Percentiles rank a stretch among this genome's conserved stretches.
Conservation (phyloP, 2,329 filamentous ascomycete species). For the Chalaropsis ovoidea region DNA sequence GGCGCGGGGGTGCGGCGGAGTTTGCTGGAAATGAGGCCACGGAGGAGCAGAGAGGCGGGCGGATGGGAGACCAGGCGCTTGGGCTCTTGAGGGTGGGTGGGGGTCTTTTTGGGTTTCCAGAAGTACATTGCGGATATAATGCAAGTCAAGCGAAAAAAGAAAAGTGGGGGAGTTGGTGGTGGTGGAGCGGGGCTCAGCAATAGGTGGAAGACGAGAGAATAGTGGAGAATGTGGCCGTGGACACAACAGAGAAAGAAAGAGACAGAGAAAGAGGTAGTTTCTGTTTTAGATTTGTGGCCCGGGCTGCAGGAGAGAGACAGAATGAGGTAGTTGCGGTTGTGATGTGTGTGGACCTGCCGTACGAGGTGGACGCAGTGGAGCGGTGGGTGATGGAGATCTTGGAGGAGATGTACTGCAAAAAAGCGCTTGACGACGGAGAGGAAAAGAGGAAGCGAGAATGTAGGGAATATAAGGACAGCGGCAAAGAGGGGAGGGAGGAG, state of each 20-base stretch:
- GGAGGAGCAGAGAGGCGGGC: background rate
- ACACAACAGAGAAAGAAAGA: background rate
- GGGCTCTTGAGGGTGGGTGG: constrained; percentile 8
- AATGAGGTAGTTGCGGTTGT: background rate
- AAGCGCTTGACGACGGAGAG: background rate
- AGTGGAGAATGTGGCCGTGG: background rate
- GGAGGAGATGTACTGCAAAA: background rate
- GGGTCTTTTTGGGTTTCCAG: constrained; percentile 12
- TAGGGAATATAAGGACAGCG: too few species aligned
- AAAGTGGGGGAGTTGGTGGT: background rate
- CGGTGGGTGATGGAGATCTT: background rate
- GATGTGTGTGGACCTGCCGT: background rate
- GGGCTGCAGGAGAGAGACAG: background rate
- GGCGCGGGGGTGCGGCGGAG: background rate
- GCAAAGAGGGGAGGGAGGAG: background rate
- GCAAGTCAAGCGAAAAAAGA: background rate
- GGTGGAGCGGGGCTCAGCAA: background rate
- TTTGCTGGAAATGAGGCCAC: background rate
- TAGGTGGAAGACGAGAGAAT: background rate
- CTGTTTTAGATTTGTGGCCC: background rate
- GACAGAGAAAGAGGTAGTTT: background rate
- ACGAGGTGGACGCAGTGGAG: background rate
- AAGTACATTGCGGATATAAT: constrained; percentile 1
- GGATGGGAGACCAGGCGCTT: background rate
- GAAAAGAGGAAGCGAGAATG: background rate